These are phyloP conservation scores for Nitzschia sp. DNA, from an alignment of 108 stramenopile species.

Conservation along the genomic window DNA sequence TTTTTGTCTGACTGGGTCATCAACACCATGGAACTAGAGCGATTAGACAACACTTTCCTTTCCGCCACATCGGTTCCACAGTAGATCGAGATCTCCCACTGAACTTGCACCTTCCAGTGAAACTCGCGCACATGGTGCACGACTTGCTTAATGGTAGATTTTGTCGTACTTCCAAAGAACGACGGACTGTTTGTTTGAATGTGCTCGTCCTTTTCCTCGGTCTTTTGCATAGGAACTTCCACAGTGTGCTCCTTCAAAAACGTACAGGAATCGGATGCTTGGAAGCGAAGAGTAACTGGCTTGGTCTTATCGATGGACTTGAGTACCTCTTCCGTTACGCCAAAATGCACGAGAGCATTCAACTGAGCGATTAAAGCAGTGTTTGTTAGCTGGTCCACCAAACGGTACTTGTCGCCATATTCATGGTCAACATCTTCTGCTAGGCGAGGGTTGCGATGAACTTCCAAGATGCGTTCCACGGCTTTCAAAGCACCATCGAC, in stretches of 20 bases:
- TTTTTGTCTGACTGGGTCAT: conserved; percentile 43
- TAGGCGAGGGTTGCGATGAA: conserved; percentile 38
- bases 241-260: conserved; percentile 57
- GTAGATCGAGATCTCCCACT: conserved; percentile 42
- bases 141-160: conserved; percentile 28
- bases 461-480: conserved; percentile 44
- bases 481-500: conserved; percentile 37
- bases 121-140: conserved; percentile 47
- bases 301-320: conserved; percentile 17
- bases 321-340: conserved; percentile 49
- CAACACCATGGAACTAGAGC: conserved; percentile 36
- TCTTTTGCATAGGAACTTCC: conserved; percentile 11
- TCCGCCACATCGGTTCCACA: conserved; percentile 49
- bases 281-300: conserved; percentile 62
- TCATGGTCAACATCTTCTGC: conserved; percentile 58
- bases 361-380: conserved; percentile 63
- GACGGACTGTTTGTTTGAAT: neutral
- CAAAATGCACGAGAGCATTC: conserved; percentile 64
- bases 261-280: conserved; percentile 33
- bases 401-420: conserved; percentile 72
- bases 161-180: conserved; percentile 9
- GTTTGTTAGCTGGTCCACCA: conserved; percentile 68
- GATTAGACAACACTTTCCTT: conserved; percentile 31
- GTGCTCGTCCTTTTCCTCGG: neutral
- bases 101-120: conserved; percentile 49